Conservation (phyloP, 1,139 yeast genomes). For the Hyphopichia burtonii region DNA sequence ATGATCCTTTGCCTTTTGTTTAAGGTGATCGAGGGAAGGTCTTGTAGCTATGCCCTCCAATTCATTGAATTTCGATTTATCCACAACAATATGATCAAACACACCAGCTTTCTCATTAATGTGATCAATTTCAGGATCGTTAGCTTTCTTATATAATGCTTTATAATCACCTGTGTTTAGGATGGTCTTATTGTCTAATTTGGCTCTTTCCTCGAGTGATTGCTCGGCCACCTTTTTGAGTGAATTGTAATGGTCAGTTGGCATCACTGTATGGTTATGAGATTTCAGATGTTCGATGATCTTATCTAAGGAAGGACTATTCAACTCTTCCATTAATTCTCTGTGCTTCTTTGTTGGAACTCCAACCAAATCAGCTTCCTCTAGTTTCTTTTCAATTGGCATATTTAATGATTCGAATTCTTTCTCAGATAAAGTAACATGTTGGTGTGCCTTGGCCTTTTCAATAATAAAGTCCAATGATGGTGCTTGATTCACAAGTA, state of each 20-base stretch:
- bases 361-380: constrained; percentile 16
- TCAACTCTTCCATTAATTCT: constrained; percentile 9
- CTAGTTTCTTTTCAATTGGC: not conserved
- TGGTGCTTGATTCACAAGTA: not conserved
- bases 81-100: constrained; percentile 14
- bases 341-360: constrained; percentile 15
- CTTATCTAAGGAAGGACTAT: constrained; percentile 25
- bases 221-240: constrained; percentile 12
- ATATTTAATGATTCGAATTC: constrained; percentile 20
- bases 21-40: constrained; percentile 13
- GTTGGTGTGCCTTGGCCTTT: constrained; percentile 17
- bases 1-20: constrained; percentile 14
- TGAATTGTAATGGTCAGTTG: constrained; percentile 7
- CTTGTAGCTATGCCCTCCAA: not conserved
- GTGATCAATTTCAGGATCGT: constrained; percentile 29
- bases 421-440: constrained; percentile 15
- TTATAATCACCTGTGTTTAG: constrained; percentile 9
- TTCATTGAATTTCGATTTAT: constrained; percentile 8
- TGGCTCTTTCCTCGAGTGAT: constrained; percentile 17
- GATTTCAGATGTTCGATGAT: constrained; percentile 22
- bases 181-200: not conserved
- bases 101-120: constrained; percentile 29
- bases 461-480: constrained; percentile 13
- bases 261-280: constrained; percentile 9
- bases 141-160: constrained; percentile 10